A percentile compares a stretch with the other conserved stretches of the same genome.
Evolutionary conservation across 2,329 filamentous ascomycete species (phyloP).

Genomic region (Xylariales sp.): DNA sequence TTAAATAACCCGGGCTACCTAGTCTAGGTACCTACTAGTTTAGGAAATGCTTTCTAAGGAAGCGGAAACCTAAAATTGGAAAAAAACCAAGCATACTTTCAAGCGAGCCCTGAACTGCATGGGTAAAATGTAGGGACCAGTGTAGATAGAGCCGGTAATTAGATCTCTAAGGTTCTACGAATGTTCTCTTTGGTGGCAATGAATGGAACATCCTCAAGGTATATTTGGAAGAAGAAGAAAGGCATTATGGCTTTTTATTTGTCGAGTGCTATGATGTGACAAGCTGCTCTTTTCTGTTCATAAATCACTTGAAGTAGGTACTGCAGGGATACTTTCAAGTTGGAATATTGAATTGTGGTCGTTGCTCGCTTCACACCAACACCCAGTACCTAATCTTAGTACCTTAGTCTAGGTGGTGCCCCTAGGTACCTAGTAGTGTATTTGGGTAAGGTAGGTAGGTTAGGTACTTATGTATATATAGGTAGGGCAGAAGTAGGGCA

Average conservation of each 20-base stretch:
- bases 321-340: neutral
- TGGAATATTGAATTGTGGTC: constrained; percentile 3
- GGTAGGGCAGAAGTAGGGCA: no score
- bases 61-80: constrained; percentile 15
- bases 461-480: no score
- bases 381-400: neutral
- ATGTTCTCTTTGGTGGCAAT: neutral
- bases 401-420: no score
- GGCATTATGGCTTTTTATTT: no score
- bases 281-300: neutral
- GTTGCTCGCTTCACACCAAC: constrained; percentile 8
- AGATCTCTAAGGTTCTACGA: no score
- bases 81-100: neutral
- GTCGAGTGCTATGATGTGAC: neutral
- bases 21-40: neutral
- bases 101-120: no score
- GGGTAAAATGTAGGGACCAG: no score
- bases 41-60: constrained; percentile 1
- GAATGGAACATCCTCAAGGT: no score
- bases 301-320: neutral
- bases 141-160: no score
- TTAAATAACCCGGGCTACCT: neutral
- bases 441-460: no score
- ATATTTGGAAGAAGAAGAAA: no score
- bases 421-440: no score